phyloP scores from a whole-genome alignment of 2,329 filamentous ascomycete species.

The Albophoma yamanashiensis region DNA sequence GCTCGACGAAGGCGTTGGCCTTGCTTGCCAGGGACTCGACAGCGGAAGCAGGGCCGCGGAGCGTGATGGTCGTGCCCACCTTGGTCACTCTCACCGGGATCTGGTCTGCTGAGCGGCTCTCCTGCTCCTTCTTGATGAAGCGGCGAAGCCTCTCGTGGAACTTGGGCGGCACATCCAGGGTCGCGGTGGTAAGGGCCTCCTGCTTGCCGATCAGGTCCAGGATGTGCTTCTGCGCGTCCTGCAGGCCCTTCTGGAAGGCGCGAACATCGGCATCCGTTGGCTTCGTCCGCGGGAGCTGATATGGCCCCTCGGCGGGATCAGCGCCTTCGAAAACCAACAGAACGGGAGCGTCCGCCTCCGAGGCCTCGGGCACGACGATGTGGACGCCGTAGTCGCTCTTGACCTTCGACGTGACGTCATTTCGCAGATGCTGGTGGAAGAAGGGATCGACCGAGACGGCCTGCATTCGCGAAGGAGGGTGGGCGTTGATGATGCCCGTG shows the following conservation, averaged over 20 bases:
- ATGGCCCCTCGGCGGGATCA: constrained; percentile 32
- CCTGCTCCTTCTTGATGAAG: constrained; percentile 56
- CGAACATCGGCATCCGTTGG: constrained; percentile 39
- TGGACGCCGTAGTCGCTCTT: constrained; percentile 63
- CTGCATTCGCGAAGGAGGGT: constrained; percentile 62
- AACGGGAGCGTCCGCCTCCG: constrained; percentile 49
- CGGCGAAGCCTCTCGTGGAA: constrained; percentile 53
- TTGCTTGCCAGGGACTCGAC: constrained; percentile 65
- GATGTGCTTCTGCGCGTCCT: constrained; percentile 46
- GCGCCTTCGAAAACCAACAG: constrained; percentile 66
- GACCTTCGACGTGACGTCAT: constrained; percentile 51
- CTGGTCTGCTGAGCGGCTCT: constrained; percentile 42
- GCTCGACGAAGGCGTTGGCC: constrained; percentile 68
- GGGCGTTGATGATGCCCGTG: constrained; percentile 59
- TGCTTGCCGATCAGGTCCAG: constrained; percentile 47
- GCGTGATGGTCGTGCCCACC: constrained; percentile 50
- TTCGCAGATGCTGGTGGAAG: constrained; percentile 63
- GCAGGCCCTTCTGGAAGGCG: constrained; percentile 43
- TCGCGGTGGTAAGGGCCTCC: constrained; percentile 37
- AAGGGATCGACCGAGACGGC: constrained; percentile 64
- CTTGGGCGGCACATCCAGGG: constrained; percentile 50
- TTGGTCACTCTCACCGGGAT: constrained; percentile 51
- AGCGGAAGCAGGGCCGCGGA: constrained; percentile 65
- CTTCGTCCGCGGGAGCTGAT: constrained; percentile 42
- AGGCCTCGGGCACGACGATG: constrained; percentile 56